Base-by-base conservation (phyloP, 345 rosid species). In the Gossypium ekmanianum region DNA sequence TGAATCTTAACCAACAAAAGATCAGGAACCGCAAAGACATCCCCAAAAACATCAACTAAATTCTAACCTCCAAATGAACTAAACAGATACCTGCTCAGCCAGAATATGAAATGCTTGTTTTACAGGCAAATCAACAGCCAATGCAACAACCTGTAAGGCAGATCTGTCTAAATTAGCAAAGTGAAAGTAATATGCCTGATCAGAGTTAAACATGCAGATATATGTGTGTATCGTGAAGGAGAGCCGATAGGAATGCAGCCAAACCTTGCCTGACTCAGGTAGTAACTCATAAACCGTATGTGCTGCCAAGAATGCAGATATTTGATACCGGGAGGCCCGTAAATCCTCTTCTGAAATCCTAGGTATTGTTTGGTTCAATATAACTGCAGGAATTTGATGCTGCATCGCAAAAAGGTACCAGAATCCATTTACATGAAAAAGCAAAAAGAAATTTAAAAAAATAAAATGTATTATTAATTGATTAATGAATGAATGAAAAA, bases 261-360 rank as follows among this genome's bases (percentile, higher is more conserved):
- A 84, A 76, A 90, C 95, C 95, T 90, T 90, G 87, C 95, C 95
- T 72, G 95, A 90, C 91, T 87, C 87, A 29, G 95, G 95, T 75
- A 90, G 88, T 74, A 90, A 84, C 78, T 90, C 95, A 59, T 90
- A 88, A 27, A 84, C 90, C 18, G 88, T 88, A 57, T 88, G 91
- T 11, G 86, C 76, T 67, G 85, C 83, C 83, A 90, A 77, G 79
- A 86, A 88, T 39, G 77, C 75, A 76, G 87, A 87, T 73, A 91
- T 76, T 20, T 82, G 89, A 17, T 74, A 80, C 44, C 83, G 82
- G 58, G 88, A 86, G 63, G 82, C 82, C 75, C 76, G 83, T 44
- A 88, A 66, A 39, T 85, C 88, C 62, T 81, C 78, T 29, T 78
- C 86, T 18, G 85, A 51, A 77, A 82, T 72, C 67, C 87, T 71